Conservation (phyloP, 139 green algal species). For the Volvox reticuliferus region DNA sequence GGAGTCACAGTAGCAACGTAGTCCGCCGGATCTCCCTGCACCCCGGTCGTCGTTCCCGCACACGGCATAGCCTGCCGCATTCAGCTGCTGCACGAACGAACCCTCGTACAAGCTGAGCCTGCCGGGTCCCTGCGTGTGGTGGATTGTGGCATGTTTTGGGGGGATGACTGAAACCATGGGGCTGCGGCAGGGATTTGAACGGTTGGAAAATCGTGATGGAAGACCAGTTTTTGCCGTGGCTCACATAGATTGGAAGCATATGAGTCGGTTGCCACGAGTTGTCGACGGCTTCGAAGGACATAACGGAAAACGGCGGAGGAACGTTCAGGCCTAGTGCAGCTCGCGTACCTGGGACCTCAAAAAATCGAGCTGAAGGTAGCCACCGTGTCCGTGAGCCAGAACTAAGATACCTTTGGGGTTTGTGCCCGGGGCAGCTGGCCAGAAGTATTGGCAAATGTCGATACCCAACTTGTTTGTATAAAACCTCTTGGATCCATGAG, state of each 20-base stretch:
- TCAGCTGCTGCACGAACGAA: slow-evolving; percentile 73
- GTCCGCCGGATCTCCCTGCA: slow-evolving; percentile 66
- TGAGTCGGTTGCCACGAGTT: no score
- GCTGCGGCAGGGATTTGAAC: no score
- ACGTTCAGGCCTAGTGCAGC: no score
- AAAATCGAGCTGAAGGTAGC: slow-evolving; percentile 69
- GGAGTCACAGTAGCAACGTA: slow-evolving; percentile 71
- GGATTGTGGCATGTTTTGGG: neutral
- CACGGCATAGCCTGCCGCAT: slow-evolving; percentile 67
- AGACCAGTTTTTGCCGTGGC: no score
- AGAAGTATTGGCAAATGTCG: slow-evolving; percentile 20
- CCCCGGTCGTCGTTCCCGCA: slow-evolving; percentile 72
- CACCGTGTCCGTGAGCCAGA: slow-evolving; percentile 73
- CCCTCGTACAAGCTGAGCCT: slow-evolving; percentile 58
- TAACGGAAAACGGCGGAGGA: no score
- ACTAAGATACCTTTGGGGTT: slow-evolving; percentile 59
- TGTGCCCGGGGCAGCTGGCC: neutral
- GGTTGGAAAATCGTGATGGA: no score
- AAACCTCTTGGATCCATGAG: neutral
- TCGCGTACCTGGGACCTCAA: slow-evolving; percentile 56
- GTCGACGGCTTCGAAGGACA: no score
- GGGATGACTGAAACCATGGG: no score
- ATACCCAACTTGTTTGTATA: neutral
- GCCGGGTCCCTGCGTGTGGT: neutral
- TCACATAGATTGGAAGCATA: no score